Evolutionary conservation across 768 basidiomycete genomes (phyloP).

Genomic region (Mycena amicta): DNA sequence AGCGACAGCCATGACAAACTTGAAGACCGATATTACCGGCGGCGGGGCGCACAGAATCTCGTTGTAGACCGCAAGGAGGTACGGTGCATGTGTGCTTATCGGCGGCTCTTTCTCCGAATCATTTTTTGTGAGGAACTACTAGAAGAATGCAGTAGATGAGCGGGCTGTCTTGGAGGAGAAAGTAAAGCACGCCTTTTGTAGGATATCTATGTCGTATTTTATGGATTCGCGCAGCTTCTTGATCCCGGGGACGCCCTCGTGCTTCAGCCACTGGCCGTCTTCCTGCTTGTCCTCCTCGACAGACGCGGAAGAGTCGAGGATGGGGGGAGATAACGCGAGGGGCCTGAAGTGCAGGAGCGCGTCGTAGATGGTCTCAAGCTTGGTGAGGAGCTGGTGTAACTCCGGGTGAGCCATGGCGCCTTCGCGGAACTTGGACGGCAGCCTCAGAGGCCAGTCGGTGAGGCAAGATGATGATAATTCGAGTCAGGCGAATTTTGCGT

Average conservation of each 20-base stretch:
- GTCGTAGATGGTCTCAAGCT: slow-evolving; percentile 32
- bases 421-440: too few relatives aligned
- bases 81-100: slow-evolving; percentile 78
- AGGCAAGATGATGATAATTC: background rate
- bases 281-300: slow-evolving; percentile 33
- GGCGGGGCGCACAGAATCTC: slow-evolving; percentile 65
- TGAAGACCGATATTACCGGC: slow-evolving; percentile 64
- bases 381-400: slow-evolving; percentile 12
- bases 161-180: background rate
- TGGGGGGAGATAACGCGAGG: slow-evolving; percentile 39
- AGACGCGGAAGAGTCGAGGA: slow-evolving; percentile 44
- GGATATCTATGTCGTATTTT: slow-evolving; percentile 45
- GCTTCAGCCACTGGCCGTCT: slow-evolving; percentile 32
- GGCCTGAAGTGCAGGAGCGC: slow-evolving; percentile 43
- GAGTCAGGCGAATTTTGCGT: background rate
- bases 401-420: slow-evolving; percentile 7
- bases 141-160: slow-evolving; percentile 23
- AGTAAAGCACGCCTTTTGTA: slow-evolving; percentile 40
- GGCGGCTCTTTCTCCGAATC: slow-evolving; percentile 46
- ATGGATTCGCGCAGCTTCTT: slow-evolving; percentile 49
- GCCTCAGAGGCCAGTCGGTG: too few relatives aligned
- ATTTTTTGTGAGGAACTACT: slow-evolving; percentile 69
- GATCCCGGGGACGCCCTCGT: slow-evolving; percentile 40
- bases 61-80: slow-evolving; percentile 81
- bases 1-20: slow-evolving; percentile 42